A percentile compares a stretch with the other conserved stretches of the same genome.
phyloP scores from a whole-genome alignment of 2,329 filamentous ascomycete genomes.

The Xylaria arbuscula region DNA sequence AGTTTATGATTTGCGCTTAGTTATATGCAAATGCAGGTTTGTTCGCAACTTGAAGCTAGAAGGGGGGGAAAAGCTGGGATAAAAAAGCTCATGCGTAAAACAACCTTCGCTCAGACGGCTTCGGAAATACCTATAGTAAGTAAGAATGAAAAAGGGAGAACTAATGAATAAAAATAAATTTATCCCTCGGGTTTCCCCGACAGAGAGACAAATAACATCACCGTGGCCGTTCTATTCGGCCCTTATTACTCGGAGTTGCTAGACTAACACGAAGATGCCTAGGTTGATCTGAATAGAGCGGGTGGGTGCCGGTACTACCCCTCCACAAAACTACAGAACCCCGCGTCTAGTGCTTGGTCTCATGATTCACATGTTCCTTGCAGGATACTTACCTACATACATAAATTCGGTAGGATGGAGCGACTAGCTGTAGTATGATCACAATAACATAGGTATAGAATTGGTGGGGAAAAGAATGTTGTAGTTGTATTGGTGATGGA shows the following conservation, averaged over 20 bases:
- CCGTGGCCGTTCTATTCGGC: constrained; percentile 6
- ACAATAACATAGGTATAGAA: background rate
- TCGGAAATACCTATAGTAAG: no score
- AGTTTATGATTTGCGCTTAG: constrained; percentile 16
- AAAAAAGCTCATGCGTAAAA: no score
- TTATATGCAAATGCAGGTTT: background rate
- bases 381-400: background rate
- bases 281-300: background rate
- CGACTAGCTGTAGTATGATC: background rate
- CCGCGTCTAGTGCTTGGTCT: constrained; percentile 19
- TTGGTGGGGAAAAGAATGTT: no score
- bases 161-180: background rate
- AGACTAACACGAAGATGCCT: constrained; percentile 7
- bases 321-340: constrained; percentile 27
- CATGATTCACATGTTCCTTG: constrained; percentile 21
- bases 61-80: background rate
- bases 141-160: no score
- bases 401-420: no score
- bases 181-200: constrained; percentile 9
- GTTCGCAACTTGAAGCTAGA: background rate
- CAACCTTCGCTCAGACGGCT: no score
- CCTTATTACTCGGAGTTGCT: constrained; percentile 23
- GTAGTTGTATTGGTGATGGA: no score
- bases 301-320: constrained; percentile 8
- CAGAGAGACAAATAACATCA: background rate